A percentile compares a stretch with the other conserved stretches of the same genome.
Evolutionary conservation across 2,329 filamentous ascomycete genomes (phyloP).

Genomic region (Clonostachys sp.): DNA sequence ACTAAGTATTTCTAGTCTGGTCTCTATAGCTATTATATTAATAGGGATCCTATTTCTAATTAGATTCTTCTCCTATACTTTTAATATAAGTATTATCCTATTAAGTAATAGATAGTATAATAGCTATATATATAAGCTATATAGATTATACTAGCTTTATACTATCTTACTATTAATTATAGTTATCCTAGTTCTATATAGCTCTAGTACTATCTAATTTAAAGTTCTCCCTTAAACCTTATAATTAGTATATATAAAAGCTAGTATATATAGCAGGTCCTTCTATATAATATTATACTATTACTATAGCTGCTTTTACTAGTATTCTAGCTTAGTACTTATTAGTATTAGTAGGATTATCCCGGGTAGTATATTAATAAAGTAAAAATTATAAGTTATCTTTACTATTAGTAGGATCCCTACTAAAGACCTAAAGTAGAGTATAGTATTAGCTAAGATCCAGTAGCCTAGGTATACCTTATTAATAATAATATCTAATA

Average conservation of each 20-base stretch:
- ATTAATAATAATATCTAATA: background rate
- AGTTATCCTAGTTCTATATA: slow-evolving; percentile 1
- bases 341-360: no score
- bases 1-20: no score
- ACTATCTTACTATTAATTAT: background rate
- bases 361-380: background rate
- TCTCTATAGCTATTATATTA: no score
- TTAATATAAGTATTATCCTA: no score
- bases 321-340: no score
- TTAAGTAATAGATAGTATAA: background rate
- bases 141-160: slow-evolving; percentile 2
- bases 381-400: background rate
- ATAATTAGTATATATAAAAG: slow-evolving; percentile 1
- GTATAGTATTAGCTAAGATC: background rate
- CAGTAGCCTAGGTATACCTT: background rate
- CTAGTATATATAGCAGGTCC: no score
- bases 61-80: no score
- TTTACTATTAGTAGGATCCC: background rate
- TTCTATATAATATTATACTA: no score
- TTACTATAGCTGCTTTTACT: no score
- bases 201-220: background rate
- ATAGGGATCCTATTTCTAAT: no score
- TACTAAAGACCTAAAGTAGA: background rate
- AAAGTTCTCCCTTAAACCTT: background rate
- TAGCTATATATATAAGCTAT: background rate